A percentile compares a stretch with the other conserved stretches of the same genome.
These are phyloP conservation scores for Pseudonectria foliicola DNA, from an alignment of 2,329 filamentous ascomycete species.

Conservation along the genomic window DNA sequence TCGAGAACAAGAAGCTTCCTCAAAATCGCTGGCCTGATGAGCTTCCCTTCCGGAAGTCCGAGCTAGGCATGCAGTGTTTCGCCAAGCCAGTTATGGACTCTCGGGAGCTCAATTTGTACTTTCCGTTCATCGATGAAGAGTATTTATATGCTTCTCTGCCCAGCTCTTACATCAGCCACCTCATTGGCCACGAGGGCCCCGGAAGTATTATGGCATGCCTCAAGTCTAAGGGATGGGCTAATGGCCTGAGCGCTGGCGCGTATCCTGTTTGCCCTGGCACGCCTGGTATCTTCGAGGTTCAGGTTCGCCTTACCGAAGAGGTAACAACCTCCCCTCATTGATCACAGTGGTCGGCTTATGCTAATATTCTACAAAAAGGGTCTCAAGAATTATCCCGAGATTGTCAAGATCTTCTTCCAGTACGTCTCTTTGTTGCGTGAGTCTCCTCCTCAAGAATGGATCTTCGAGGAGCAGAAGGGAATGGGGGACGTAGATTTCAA, in stretches of 20 bases:
- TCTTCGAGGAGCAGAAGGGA: slow-evolving; percentile 84
- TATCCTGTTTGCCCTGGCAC: slow-evolving; percentile 70
- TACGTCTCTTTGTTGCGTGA: slow-evolving; percentile 85
- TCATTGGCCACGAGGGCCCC: slow-evolving; percentile 88
- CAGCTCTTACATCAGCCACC: slow-evolving; percentile 76
- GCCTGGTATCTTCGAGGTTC: slow-evolving; percentile 71
- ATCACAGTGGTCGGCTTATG: neutral
- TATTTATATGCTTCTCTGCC: slow-evolving; percentile 72
- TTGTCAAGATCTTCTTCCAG: slow-evolving; percentile 79
- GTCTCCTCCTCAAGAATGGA: slow-evolving; percentile 78
- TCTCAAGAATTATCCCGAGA: slow-evolving; percentile 71
- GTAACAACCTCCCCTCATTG: slow-evolving; percentile 32
- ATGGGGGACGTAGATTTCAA: slow-evolving; percentile 92
- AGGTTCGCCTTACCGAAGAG: slow-evolving; percentile 75
- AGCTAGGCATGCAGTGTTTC: slow-evolving; percentile 64
- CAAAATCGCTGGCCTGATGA: slow-evolving; percentile 49
- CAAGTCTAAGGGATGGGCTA: slow-evolving; percentile 86
- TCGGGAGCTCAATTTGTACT: slow-evolving; percentile 69
- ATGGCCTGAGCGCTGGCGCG: slow-evolving; percentile 70
- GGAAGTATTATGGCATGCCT: slow-evolving; percentile 87
- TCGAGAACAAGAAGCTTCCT: slow-evolving; percentile 74
- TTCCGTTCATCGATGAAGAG: slow-evolving; percentile 82
- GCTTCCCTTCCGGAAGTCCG: slow-evolving; percentile 40
- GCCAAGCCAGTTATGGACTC: slow-evolving; percentile 90
- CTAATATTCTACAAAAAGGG: slow-evolving; percentile 35